A percentile compares a stretch with the other conserved stretches of the same genome.
Evolutionary conservation across 2,329 filamentous ascomycete species (phyloP).

Genomic region (Nectriaceae sp.): DNA sequence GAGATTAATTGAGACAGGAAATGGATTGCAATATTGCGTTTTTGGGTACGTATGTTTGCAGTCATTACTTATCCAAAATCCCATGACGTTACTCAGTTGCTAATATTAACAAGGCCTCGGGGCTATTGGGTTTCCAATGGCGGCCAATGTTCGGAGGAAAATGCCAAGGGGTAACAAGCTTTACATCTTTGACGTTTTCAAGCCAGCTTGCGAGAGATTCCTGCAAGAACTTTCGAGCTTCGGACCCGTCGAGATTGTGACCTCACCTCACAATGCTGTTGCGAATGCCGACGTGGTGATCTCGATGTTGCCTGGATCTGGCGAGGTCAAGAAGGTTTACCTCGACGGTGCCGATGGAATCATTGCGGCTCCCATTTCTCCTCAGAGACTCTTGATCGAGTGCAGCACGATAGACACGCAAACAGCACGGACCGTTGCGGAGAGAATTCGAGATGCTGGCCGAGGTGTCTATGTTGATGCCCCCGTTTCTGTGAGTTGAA

Average conservation of each 20-base stretch:
- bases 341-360: constrained; percentile 3
- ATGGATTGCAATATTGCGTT: neutral
- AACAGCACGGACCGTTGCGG: constrained; percentile 4
- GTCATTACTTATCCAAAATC: too few relatives aligned
- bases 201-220: neutral
- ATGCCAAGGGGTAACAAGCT: neutral
- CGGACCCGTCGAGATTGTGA: constrained; percentile 1
- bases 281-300: neutral
- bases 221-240: neutral
- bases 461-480: constrained; percentile 8
- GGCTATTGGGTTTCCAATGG: neutral
- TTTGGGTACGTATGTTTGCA: neutral
- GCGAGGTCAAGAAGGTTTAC: constrained; percentile 4
- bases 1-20: too few relatives aligned
- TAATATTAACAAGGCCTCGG: neutral
- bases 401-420: constrained; percentile 11
- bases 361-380: neutral
- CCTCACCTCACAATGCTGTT: constrained; percentile 2
- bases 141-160: neutral
- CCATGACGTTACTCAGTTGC: neutral
- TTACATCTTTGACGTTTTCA: neutral
- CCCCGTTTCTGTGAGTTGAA: constrained; percentile 4
- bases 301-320: constrained; percentile 6
- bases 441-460: constrained; percentile 3
- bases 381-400: constrained; percentile 1